Base-by-base conservation (phyloP, 2,329 filamentous ascomycete genomes). In the Ceratocystis alfenasii region DNA sequence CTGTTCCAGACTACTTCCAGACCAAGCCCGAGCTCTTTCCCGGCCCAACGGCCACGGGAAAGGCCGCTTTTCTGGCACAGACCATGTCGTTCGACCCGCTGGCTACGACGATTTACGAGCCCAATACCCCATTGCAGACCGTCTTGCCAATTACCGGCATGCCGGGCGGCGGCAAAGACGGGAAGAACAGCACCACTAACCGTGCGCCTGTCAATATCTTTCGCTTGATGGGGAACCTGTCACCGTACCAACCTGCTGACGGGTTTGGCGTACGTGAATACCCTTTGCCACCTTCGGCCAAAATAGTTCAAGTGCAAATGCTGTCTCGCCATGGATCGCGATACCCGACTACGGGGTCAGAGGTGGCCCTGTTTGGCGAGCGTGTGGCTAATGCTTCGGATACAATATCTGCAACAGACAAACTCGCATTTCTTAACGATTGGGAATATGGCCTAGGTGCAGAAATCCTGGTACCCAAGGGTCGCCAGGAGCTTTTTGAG, bases 261-360 rank as follows among this genome's bases (percentile, higher is more conserved):
- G 88, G 88, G 0, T 91, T 90, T 69, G 88, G 88, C 2, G 86
- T 89, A 0, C 77, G 87, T 17, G 88, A 92, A 74, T 88, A 87
- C 70, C 79, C 87, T 2, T 73, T 89, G 17, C 88, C 87, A 0
- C 73, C 77, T 5, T 87, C 84, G 12, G 82, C 87, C 0, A 84
- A 87, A 67, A 87, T 90, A 62, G 78, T 85, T 33, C 86, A 89
- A 76, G 77, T 91, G 22, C 81, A 82, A 76, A 86, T 90, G 84
- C 77, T 90, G 3, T 87, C 86, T 12, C 83, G 88, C 1, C 88
- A 91, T 72, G 88, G 88, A 7, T 80, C 86, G 48, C 80, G 88
- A 15, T 92, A 91, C 73, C 88, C 88, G 0, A 88, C 87, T 2
- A 76, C 77, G 2, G 80, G 80, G 0, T 78, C 82, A 44, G 80